These are phyloP conservation scores for Wickerhamiella pararugosa DNA, from an alignment of 1,139 yeast genomes.

Conservation along the genomic window DNA sequence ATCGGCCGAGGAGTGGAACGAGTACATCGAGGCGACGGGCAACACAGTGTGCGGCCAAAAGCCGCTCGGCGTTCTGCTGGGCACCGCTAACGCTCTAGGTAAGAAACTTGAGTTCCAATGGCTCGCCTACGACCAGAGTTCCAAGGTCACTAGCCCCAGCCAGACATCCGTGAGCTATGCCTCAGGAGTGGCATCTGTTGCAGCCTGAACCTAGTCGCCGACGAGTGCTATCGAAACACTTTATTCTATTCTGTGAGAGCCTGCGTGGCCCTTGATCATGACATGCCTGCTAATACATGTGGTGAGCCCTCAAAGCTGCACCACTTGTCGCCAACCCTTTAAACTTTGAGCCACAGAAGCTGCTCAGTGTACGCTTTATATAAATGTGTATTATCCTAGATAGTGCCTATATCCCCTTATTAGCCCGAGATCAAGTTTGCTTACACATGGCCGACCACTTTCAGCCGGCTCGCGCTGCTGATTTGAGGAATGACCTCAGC, in stretches of 20 bases:
- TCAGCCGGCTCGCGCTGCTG: conserved; percentile 32
- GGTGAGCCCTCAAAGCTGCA: no score
- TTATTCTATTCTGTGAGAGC: no score
- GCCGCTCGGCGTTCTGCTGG: conserved; percentile 57
- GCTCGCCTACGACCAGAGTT: conserved; percentile 77
- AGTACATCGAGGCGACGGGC: conserved; percentile 52
- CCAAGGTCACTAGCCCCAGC: conserved; percentile 30
- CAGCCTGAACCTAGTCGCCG: no score
- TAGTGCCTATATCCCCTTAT: no score
- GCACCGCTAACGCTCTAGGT: conserved; percentile 18
- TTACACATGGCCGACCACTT: conserved; percentile 12
- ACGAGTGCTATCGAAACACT: no score
- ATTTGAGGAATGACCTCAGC: conserved; percentile 41
- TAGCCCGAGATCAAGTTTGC: no score
- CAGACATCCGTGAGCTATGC: conserved; percentile 84
- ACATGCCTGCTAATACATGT: no score
- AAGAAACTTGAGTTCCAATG: conserved; percentile 36
- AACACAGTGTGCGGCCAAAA: conserved; percentile 92
- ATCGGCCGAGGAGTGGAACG: conserved; percentile 41
- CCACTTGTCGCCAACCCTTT: no score
- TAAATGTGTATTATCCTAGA: no score
- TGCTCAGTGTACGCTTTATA: no score
- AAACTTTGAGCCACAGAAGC: no score
- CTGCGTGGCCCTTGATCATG: no score
- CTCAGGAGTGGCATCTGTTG: conserved; percentile 45